Conservation (phyloP, 306 rosid genomes). For the Datisca glomerata region DNA sequence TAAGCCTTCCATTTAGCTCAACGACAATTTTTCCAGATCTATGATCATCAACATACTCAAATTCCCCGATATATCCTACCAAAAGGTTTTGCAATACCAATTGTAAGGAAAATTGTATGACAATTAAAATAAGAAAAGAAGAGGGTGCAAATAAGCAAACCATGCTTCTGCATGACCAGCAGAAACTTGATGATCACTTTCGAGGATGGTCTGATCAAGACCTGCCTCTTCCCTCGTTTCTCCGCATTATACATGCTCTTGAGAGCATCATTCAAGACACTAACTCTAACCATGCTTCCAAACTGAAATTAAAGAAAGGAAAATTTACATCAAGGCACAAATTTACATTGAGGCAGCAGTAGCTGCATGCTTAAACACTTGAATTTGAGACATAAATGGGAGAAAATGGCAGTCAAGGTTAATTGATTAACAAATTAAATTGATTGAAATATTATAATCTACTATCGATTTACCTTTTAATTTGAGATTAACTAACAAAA, state of each 20-base stretch:
- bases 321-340: no score
- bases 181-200: constrained; percentile 16
- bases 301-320: no score
- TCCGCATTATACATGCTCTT: constrained; percentile 18
- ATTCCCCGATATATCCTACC: constrained; percentile 13
- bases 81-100: background rate
- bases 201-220: constrained; percentile 12
- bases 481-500: no score
- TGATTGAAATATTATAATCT: no score
- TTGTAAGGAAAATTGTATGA: background rate
- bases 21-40: constrained; percentile 17
- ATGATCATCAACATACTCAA: constrained; percentile 12
- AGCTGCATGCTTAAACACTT: no score
- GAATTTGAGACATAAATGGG: no score
- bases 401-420: no score
- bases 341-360: no score
- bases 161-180: constrained; percentile 15
- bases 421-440: no score
- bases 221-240: constrained; percentile 14
- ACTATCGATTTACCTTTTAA: no score
- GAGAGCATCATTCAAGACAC: constrained; percentile 17
- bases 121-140: background rate
- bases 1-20: constrained; percentile 12
- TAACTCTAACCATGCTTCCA: constrained; percentile 15
- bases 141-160: background rate